phyloP scores from a whole-genome alignment of 2,329 filamentous ascomycete genomes.

The Aciculosporium take region DNA sequence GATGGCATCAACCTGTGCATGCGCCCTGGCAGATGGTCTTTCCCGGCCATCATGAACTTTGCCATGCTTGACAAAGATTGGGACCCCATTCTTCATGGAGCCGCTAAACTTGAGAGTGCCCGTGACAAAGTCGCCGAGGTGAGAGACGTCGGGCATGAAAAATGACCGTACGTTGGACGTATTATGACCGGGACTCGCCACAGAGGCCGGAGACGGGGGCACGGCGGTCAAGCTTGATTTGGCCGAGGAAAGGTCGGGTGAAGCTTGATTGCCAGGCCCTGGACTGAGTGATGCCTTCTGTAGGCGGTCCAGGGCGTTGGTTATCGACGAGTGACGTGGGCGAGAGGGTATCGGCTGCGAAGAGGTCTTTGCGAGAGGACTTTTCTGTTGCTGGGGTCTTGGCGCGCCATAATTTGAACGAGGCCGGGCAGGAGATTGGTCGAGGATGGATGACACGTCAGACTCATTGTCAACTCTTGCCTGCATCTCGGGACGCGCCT shows the following conservation, averaged over 20 bases:
- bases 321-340: conserved; percentile 17
- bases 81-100: conserved; percentile 37
- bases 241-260: conserved; percentile 23
- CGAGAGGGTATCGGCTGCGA: conserved; percentile 14
- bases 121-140: conserved; percentile 43
- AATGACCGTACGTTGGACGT: conserved; percentile 36
- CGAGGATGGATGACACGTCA: conserved; percentile 31
- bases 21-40: conserved; percentile 19
- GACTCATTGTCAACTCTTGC: conserved; percentile 38
- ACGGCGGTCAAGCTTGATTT: conserved; percentile 29
- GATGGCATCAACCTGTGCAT: conserved; percentile 36
- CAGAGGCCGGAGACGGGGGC: conserved; percentile 21
- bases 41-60: conserved; percentile 31
- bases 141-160: conserved; percentile 38
- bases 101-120: conserved; percentile 38
- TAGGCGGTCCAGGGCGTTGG: conserved; percentile 21
- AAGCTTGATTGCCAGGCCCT: conserved; percentile 11
- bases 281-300: conserved; percentile 23
- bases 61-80: conserved; percentile 40
- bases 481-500: conserved; percentile 36
- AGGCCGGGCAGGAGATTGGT: conserved; percentile 22
- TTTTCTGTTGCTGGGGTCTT: conserved; percentile 20
- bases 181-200: conserved; percentile 20
- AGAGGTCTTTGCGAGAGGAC: conserved; percentile 22
- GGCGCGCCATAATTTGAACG: conserved; percentile 13